phyloP scores from a whole-genome alignment of 176 grass and related monocot species.

The Carex myosuroides region DNA sequence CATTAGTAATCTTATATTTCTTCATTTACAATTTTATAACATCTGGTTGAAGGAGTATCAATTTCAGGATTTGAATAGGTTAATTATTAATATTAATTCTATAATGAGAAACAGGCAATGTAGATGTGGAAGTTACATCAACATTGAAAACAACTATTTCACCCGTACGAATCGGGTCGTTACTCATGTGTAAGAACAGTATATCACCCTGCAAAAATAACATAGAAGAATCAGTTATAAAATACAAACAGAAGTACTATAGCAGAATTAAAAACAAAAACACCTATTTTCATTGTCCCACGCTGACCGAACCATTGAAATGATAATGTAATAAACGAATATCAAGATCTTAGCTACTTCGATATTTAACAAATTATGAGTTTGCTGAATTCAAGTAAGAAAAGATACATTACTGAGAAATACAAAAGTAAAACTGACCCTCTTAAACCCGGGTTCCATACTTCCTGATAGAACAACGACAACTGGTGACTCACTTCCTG shows the following conservation, averaged over 20 bases:
- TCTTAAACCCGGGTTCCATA: constrained; percentile 74
- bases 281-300: neutral
- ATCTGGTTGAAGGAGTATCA: neutral
- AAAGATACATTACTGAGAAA: neutral
- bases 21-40: neutral
- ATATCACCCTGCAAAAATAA: constrained; percentile 56
- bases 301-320: neutral
- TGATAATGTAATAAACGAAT: neutral
- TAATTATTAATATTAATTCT: neutral
- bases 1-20: neutral
- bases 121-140: constrained; percentile 38
- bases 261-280: neutral
- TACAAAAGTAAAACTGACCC: constrained; percentile 36
- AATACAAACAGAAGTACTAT: neutral
- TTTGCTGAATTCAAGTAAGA: neutral
- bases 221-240: neutral
- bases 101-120: neutral
- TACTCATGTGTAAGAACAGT: constrained; percentile 64
- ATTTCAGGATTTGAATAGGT: neutral
- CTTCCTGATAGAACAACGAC: constrained; percentile 71
- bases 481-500: constrained; percentile 57
- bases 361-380: neutral
- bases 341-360: neutral
- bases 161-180: constrained; percentile 58
- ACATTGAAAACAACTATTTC: constrained; percentile 84